Base-by-base conservation (phyloP, 345 rosid species). In the Rhizophora apiculata region DNA sequence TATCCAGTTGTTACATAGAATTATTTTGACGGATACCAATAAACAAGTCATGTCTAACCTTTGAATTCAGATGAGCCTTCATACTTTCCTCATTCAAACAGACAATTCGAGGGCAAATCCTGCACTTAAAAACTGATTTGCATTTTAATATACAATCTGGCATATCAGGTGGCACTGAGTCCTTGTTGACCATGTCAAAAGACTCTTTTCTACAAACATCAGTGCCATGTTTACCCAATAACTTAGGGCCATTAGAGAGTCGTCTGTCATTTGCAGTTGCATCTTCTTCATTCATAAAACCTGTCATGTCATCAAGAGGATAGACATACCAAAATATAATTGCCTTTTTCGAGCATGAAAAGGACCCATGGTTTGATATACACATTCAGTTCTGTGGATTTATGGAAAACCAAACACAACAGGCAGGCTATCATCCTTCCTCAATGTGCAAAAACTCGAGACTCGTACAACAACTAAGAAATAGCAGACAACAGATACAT, bases 81-180 rank as follows among this genome's bases (percentile, higher is more conserved):
- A 84, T 68, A n/a, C 89, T 69, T 63, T 66, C 83, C 78, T 89
- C 89, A n/a, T 83, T 87, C 82, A 95, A 72, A 72, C 96, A 95
- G 75, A 95, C 63, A 57, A 76, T 73, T 21, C 77, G 74, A 27
- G 97, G 97, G 72, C 97, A 95, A 58, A 89, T 80, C 82, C 87
- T 83, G 87, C 99, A 95, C 81, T 79, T 89, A 72, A 79, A 92
- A 74, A 88, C 91, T 0, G 95, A 86, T 73, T 95, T 89, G 81
- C 78, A 74, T 74, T 85, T 79, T 37, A 88, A 56, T 64, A 95
- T 70, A 84, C 86, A 89, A 18, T 80, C 84, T n/a, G 85, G 79
- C 68, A 87, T 72, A 78, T 84, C 87, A 68, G 68, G 72, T 60
- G 83, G 78, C 13, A 79, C 53, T 6, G 79, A 64, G 53, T 78